Base-by-base conservation (phyloP, 2,329 filamentous ascomycete species). In the Fusarium paranaense region DNA sequence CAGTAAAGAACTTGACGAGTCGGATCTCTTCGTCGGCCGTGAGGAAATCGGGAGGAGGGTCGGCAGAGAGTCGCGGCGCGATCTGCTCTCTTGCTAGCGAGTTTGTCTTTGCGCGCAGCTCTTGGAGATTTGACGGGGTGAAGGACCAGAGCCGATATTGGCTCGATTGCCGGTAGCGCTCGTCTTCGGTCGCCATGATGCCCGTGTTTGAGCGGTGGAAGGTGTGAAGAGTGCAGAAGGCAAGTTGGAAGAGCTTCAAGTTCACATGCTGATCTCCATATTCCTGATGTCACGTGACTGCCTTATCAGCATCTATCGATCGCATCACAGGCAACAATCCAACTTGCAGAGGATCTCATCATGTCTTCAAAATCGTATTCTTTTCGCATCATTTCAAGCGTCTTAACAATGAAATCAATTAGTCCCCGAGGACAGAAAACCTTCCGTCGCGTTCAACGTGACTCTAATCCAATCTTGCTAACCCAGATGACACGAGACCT, bases 91-190 rank as follows among this genome's bases (percentile, higher is more conserved):
- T 84, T 3, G 97, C 97, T 59, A 94, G 88, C 11, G 88, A 85
- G 84, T 98, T 98, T 35, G 95, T 98, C 74, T 92, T 92, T 47
- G 88, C 85, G 67, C 97, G 94, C 27, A 96, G 88, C 3, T 91
- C 88, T 58, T 89, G 87, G 5, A 99, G 90, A 42, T 92, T 90
- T 4, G 90, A 84, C 4, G 92, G 90, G 0, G 95, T 94, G 84
- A 96, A 98, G 13, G 95, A 98, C 97, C 97, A 99, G 67, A 97
- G 88, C 50, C 94, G 91, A 81, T 91, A 98, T 83, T 99, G 97
- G 56, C 94, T 96, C 0, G 96, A 97, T 61, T 93, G 90, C 35
- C 95, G 92, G 84, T 98, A 99, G 64, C 95, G 88, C 76, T 94
- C 94, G 84, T 99, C 97, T 88, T 99, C 97, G 71, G 91, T 93